Evolutionary conservation across 148 eudicot genomes (phyloP), one percentile per base, ranked within the genome.

Genomic region (Chenopodium berlandieri): DNA sequence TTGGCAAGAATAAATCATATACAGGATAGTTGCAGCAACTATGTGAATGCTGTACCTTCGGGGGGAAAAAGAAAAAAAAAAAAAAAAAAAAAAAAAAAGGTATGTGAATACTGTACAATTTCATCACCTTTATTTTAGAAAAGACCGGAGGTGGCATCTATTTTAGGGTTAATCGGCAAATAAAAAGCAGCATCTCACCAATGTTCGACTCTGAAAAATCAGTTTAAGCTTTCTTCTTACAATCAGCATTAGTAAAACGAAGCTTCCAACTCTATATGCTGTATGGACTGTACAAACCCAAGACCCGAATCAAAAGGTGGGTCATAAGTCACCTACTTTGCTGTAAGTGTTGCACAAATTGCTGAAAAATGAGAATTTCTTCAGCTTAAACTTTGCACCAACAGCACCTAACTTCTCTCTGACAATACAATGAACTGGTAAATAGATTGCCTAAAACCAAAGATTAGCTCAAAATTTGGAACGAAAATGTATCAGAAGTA

Each of bases 401-500:
- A 73, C 78, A 64, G 69, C 83, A 68, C 46, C 37, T 70, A 66
- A 71, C 76, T 80, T 65, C 73, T 58, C 44, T 73, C 82, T 56
- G 8, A 82, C 73, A 34, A 62, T 75, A 68, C 83, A 78, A 73
- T 73, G 71, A 72, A 75, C 85, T 62, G 70, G 50, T 56, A 76
- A 75, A 68, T 31, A 68, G 25, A n/a, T 75, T 44, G 73, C 86
- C 86, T 71, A 71, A 75, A 81, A 82, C 75, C 74, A 67, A 50
- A 72, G 78, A 79, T 23, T 75, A 78, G 60, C 67, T n/a, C 79
- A 82, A 86, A 79, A 75, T 68, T 64, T 69, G 73, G 60, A 23
- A 6, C 71, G 56, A 71, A 48, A 27, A 87, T 40, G 25, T 71
- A 77, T 85, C 84, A 89, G 79, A 97, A 97, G 90, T 97, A 97